These are phyloP conservation scores for Trypethelium eluteriae DNA, from an alignment of 495 filamentous ascomycete genomes.

Conservation along the genomic window DNA sequence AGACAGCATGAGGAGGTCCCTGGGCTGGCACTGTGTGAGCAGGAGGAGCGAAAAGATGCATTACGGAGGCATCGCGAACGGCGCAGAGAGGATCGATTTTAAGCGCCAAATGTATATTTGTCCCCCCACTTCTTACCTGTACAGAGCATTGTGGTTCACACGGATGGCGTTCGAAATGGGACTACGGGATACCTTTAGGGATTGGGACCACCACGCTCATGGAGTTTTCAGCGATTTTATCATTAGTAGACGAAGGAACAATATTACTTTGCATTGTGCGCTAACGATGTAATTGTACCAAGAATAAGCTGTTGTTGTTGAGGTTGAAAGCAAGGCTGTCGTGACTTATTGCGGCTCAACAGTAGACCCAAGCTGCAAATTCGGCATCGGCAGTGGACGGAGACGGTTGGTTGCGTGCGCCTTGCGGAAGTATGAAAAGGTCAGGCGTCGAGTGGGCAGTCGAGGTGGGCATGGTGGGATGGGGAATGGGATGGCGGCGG, in stretches of 20 bases:
- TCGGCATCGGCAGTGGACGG: background rate
- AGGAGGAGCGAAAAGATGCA: slow-evolving; percentile 2
- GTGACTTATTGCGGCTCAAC: too few relatives aligned
- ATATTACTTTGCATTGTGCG: too few relatives aligned
- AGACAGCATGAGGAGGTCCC: slow-evolving; percentile 40
- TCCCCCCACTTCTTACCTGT: background rate
- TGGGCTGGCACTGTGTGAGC: slow-evolving; percentile 34
- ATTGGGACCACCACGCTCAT: slow-evolving; percentile 5
- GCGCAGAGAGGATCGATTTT: background rate
- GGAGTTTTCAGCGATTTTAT: background rate
- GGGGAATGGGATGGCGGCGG: background rate
- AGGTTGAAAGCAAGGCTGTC: too few relatives aligned
- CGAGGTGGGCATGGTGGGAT: background rate
- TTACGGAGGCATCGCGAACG: slow-evolving; percentile 9
- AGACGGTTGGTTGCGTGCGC: background rate
- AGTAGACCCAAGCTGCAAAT: too few relatives aligned
- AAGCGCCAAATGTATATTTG: background rate
- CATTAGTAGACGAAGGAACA: too few relatives aligned
- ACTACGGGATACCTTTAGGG: background rate
- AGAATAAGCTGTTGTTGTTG: too few relatives aligned
- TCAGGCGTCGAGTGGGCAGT: slow-evolving; percentile 2
- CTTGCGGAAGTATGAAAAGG: background rate
- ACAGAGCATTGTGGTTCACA: background rate
- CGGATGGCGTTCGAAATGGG: background rate
- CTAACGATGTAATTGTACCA: too few relatives aligned